Percentiles rank a stretch among this genome's conserved stretches.
Conservation (phyloP, 2,329 filamentous ascomycete genomes). For the Nothophaeocryptopus gaeumannii region DNA sequence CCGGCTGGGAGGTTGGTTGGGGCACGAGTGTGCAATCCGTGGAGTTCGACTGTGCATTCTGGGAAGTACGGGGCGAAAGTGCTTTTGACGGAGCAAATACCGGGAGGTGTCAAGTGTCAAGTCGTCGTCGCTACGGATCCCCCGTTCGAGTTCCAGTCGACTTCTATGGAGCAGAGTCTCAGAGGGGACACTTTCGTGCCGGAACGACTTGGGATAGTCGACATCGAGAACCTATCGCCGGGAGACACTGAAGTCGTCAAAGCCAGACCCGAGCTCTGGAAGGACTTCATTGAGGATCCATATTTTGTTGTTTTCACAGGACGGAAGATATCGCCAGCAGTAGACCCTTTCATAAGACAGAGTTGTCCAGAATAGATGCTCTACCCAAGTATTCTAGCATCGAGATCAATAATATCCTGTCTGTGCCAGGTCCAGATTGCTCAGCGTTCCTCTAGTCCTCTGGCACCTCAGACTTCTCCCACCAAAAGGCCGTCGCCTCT, state of each 20-base stretch:
- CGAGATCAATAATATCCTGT: not conserved
- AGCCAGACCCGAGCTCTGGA: slow-evolving; percentile 15
- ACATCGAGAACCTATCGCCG: slow-evolving; percentile 3
- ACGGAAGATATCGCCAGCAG: slow-evolving; percentile 4
- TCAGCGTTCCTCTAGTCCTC: slow-evolving; percentile 19
- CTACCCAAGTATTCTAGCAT: no score
- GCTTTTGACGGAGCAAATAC: slow-evolving; percentile 8
- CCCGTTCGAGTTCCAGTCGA: slow-evolving; percentile 11
- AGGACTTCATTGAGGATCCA: slow-evolving; percentile 16
- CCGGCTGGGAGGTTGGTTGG: slow-evolving; percentile 17
- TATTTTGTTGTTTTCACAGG: slow-evolving; percentile 16
- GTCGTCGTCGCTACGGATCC: slow-evolving; percentile 8
- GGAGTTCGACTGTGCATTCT: not conserved
- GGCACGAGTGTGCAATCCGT: slow-evolving; percentile 7
- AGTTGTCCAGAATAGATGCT: no score
- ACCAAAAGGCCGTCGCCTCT: slow-evolving; percentile 60
- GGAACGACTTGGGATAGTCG: slow-evolving; percentile 8
- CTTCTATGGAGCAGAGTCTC: slow-evolving; percentile 9
- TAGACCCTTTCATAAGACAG: not conserved
- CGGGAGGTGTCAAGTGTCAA: slow-evolving; percentile 14
- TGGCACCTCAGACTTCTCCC: slow-evolving; percentile 47
- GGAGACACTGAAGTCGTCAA: slow-evolving; percentile 11
- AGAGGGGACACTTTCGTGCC: slow-evolving; percentile 12
- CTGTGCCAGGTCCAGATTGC: not conserved
- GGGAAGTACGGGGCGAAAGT: slow-evolving; percentile 19